Evolutionary conservation across 805 yeast species (phyloP), one percentile per base, ranked within the genome.

Genomic region (Babjeviella inositovora): DNA sequence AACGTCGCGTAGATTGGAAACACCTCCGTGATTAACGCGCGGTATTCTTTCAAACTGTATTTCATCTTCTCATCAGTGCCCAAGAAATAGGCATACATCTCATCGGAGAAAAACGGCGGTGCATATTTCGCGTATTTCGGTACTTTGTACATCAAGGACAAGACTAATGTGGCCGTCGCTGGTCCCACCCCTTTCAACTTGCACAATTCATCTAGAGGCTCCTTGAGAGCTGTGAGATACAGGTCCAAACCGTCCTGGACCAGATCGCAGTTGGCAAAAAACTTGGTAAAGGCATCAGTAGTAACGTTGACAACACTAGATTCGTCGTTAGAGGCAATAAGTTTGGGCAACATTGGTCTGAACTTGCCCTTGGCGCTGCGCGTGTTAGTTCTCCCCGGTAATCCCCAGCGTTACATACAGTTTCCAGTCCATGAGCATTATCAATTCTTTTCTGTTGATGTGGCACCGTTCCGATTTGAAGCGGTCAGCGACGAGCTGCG

Each of bases 21-120:
- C n/a, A n/a, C n/a, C n/a, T n/a, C n/a, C n/a, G n/a, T n/a, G n/a
- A n/a, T n/a, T n/a, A 53, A 49, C 4, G 52, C 54, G 7, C 42
- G 28, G 25, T 58, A 60, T 34, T 59, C 68, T 25, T 50, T 53
- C 11, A 43, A 30, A 17, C 39, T 52, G 31, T 58, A 59, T 33
- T 58, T 60, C 16, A 59, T 48, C 20, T 52, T 49, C 4, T 25
- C 28, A 15, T 24, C 23, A 8, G 43, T 47, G 4, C 45, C 38
- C 15, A 52, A 32, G 19, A 38, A 47, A 32, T 47, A 49, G 25
- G 43, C 31, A 28, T 49, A 60, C n/a, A 56, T 43, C 35, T 60
- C 67, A 28, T 61, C 69, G 20, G 65, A 57, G 37, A 58, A 58
- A 30, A 57, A 61, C 1, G 67, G 67, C 1, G 61, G 59, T 2